Base-by-base conservation (phyloP, 2,329 filamentous ascomycete genomes). In the Penicillium corylophilum region DNA sequence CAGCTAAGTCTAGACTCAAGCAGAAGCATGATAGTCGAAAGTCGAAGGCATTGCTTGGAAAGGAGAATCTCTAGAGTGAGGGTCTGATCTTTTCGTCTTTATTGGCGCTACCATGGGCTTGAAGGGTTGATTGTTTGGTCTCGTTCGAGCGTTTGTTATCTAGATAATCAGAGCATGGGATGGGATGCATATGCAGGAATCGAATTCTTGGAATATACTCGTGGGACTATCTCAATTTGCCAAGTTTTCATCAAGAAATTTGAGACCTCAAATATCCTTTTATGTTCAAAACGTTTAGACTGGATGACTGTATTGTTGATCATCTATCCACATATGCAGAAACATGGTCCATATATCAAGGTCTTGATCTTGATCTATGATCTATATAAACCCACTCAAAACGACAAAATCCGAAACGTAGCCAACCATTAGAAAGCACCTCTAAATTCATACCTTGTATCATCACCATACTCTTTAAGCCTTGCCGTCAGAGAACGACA, bases 401-500 rank as follows among this genome's bases (percentile, higher is more conserved):
- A 23, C n/a, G 20, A 41, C 6, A 26, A 26, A 41, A 8, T 15
- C 22, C 39, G 39, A 41, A 12, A 41, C 16, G 35, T 5, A 38
- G 16, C 35, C 10, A 18, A 10, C 16, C 9, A 13, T 38, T 13
- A 20, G 13, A 20, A 5, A 10, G 38, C 38, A 13, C 36, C 28
- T 20, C 35, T n/a, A 33, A 15, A 24, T 22, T 28, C 35, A 39
- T 31, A 31, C 15, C n/a, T n/a, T 26, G 16, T 22, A 28, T 28
- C 8, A 13, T 33, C 26, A 23, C n/a, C 60, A n/a, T 59, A 20
- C 10, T 20, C 4, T 20, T 18, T 38, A 68, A 16, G 54, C 62
- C 69, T 88, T 88, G 0, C 88, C 88, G 61, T 87, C 81, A 41
- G 82, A 90, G 64, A 92, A 90, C 26, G 89, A 91, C 4, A 95